These are phyloP conservation scores for Jatropha multifida DNA, from an alignment of 441 rosid genomes.

Conservation along the genomic window DNA sequence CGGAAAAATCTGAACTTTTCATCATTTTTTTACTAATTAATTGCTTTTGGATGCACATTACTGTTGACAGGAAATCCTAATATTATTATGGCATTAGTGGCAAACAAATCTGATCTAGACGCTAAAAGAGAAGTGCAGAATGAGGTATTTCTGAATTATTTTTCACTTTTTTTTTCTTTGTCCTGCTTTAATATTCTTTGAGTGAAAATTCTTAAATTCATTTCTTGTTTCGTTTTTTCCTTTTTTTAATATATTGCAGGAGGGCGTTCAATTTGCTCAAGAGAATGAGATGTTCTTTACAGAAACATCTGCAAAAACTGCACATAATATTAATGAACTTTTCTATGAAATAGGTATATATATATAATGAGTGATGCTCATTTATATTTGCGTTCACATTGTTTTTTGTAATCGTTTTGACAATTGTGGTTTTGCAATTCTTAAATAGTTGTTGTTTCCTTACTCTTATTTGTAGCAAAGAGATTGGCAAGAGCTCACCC, in stretches of 20 bases:
- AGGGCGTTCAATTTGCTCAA: constrained; percentile 58
- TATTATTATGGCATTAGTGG: constrained; percentile 61
- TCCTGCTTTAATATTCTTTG: not conserved
- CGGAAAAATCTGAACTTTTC: not conserved
- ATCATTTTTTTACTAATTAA: not conserved
- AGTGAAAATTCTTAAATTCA: not conserved
- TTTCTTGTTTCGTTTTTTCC: not conserved
- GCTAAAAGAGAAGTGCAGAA: constrained; percentile 48
- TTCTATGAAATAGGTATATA: constrained; percentile 67
- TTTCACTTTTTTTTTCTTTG: not conserved
- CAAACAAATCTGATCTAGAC: constrained; percentile 68
- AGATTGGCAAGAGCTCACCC: constrained; percentile 42
- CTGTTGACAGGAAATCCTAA: constrained; percentile 31
- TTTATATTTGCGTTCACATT: not conserved
- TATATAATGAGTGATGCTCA: no score
- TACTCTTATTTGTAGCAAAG: constrained; percentile 40
- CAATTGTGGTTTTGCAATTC: not conserved
- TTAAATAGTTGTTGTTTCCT: not conserved
- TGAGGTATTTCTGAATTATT: constrained; percentile 42
- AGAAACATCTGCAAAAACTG: constrained; percentile 75
- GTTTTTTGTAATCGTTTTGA: not conserved
- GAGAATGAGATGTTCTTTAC: constrained; percentile 64
- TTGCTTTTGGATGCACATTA: not conserved
- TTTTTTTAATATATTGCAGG: constrained; percentile 36
- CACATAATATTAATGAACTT: constrained; percentile 64